Conservation (phyloP, 345 rosid species). For the Combretum micranthum region DNA sequence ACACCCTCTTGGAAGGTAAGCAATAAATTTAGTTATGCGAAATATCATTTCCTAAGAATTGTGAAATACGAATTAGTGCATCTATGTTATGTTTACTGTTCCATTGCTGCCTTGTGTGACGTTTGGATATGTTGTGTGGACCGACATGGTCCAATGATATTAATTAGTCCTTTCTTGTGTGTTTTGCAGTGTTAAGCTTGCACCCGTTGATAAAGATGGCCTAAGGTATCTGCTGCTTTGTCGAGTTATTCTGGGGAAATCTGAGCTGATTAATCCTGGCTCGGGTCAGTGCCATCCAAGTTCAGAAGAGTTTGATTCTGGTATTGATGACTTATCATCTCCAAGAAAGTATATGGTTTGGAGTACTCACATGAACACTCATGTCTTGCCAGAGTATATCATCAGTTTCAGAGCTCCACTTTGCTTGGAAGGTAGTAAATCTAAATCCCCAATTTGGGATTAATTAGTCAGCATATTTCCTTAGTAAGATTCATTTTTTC, state of each 20-base stretch:
- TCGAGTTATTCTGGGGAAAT: conserved; percentile 58
- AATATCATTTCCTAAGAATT: neutral
- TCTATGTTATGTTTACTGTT: neutral
- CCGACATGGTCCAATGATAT: no score
- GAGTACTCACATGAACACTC: conserved; percentile 20
- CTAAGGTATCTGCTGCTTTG: conserved; percentile 61
- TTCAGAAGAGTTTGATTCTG: conserved; percentile 13
- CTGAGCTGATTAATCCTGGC: conserved; percentile 52
- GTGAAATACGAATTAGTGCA: neutral
- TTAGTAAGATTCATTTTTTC: neutral
- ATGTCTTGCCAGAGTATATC: conserved; percentile 11
- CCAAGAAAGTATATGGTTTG: conserved; percentile 18
- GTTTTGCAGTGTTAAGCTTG: conserved; percentile 36
- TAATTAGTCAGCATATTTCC: neutral
- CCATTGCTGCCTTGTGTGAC: neutral
- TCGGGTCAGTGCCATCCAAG: conserved; percentile 44
- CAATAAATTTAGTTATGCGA: neutral
- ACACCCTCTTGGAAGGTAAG: conserved; percentile 57
- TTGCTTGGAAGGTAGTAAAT: conserved; percentile 1
- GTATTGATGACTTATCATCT: conserved; percentile 11
- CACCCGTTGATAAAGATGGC: conserved; percentile 44
- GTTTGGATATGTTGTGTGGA: neutral
- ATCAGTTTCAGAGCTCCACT: conserved; percentile 18
- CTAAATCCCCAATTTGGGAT: neutral
- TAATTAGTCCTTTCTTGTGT: no score